These are phyloP conservation scores for Boletus pseudopeckii DNA, from an alignment of 768 basidiomycete genomes.

Conservation along the genomic window DNA sequence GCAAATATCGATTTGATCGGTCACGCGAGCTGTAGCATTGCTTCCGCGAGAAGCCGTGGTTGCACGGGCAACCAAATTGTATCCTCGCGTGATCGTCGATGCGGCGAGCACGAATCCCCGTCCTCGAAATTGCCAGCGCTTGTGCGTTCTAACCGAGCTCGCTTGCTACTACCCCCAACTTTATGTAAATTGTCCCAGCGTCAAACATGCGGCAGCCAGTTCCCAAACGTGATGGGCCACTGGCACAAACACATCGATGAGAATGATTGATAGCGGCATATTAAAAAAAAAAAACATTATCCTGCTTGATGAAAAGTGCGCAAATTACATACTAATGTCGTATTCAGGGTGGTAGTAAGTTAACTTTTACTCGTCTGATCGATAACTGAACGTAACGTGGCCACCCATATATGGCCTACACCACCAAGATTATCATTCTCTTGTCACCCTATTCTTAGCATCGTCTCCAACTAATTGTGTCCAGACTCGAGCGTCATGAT, in stretches of 20 bases:
- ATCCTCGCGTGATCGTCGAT: constrained; percentile 6
- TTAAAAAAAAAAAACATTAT: not conserved
- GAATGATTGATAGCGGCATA: not conserved
- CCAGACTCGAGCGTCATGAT: no score
- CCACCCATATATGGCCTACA: not conserved
- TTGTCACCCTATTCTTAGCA: no score
- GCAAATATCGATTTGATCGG: not conserved
- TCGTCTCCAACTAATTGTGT: no score
- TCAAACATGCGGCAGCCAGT: constrained; percentile 2
- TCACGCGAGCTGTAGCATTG: not conserved
- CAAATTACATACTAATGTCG: constrained; percentile 8
- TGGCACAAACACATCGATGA: not conserved
- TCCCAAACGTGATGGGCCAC: not conserved
- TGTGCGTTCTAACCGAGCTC: constrained; percentile 1
- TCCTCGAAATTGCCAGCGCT: constrained; percentile 4
- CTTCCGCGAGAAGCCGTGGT: not conserved
- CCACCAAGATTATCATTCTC: no score
- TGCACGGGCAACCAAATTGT: not conserved
- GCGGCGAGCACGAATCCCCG: not conserved
- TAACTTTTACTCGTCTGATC: no score
- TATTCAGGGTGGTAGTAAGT: not conserved
- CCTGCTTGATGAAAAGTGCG: not conserved
- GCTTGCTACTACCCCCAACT: not conserved
- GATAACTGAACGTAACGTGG: constrained; percentile 1
- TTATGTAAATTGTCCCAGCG: not conserved